Conservation (phyloP, 202 grass and related monocot species). For the Schoenoplectus tabernaemontani region DNA sequence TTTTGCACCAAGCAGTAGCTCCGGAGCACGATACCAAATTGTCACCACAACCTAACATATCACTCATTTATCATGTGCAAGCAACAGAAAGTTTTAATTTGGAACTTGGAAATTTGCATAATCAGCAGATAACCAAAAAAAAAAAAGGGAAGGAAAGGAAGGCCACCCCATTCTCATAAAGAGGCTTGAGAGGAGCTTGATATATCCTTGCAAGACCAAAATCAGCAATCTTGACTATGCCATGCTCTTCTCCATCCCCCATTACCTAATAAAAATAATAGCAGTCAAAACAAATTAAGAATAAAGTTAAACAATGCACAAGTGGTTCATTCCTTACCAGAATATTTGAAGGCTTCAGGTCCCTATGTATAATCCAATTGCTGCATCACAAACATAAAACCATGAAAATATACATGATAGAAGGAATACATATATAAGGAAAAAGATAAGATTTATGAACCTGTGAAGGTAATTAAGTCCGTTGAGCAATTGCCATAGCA, state of each 20-base stretch:
- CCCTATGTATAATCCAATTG: conserved; percentile 99
- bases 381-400: conserved; percentile 34
- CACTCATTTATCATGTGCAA: conserved; percentile 20
- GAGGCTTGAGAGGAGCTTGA: conserved; percentile 98
- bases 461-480: conserved; percentile 99
- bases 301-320: conserved; percentile 10
- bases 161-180: conserved; percentile 87
- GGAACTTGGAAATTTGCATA: background rate
- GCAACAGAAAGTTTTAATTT: background rate
- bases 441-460: conserved; percentile 24
- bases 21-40: conserved; percentile 96
- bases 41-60: conserved; percentile 83
- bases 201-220: conserved; percentile 99
- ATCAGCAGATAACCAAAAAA: conserved; percentile 10
- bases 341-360: conserved; percentile 99
- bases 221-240: conserved; percentile 95
- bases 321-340: conserved; percentile 37
- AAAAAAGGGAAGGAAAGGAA: background rate
- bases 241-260: conserved; percentile 98
- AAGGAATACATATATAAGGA: background rate
- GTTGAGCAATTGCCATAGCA: conserved; percentile 97
- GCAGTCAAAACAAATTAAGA: conserved; percentile 23
- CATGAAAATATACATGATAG: background rate
- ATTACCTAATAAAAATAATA: conserved; percentile 51
- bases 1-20: conserved; percentile 89